Percentiles rank a stretch among this genome's conserved stretches.
Conservation (phyloP, 768 basidiomycete species). For the Sutorius australiensis region DNA sequence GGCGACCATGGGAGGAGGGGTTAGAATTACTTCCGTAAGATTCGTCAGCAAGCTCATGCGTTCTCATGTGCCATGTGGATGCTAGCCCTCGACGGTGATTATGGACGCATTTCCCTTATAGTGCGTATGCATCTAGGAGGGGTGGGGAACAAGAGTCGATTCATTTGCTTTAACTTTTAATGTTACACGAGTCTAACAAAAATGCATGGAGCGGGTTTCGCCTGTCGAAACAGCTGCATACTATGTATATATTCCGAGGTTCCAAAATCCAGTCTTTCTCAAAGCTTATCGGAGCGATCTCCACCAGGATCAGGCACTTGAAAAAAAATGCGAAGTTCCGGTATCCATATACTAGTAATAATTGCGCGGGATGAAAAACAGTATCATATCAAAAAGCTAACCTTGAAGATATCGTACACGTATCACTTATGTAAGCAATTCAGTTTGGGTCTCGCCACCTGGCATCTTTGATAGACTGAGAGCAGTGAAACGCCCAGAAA, state of each 20-base stretch:
- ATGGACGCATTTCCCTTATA: constrained; percentile 19
- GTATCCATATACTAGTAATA: constrained; percentile 8
- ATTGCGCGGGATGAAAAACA: constrained; percentile 11
- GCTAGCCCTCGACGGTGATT: constrained; percentile 11
- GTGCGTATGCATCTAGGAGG: constrained; percentile 6
- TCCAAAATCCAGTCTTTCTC: constrained; percentile 5
- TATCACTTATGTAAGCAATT: constrained; percentile 19
- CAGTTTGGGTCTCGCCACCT: constrained; percentile 19
- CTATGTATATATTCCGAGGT: background rate
- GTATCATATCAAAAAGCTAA: constrained; percentile 25
- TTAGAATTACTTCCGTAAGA: constrained; percentile 22
- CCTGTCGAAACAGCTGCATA: background rate
- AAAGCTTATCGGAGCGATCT: constrained; percentile 30
- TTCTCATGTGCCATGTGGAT: constrained; percentile 18
- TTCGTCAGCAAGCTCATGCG: constrained; percentile 15
- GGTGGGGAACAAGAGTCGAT: background rate
- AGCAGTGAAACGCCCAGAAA: constrained; percentile 7
- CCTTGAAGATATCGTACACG: constrained; percentile 20
- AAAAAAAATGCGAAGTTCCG: constrained; percentile 9
- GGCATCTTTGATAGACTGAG: constrained; percentile 3
- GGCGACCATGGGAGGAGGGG: constrained; percentile 34
- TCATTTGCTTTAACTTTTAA: constrained; percentile 11
- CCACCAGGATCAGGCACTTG: constrained; percentile 23
- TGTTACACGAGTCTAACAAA: constrained; percentile 11
- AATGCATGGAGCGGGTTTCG: constrained; percentile 6